Base-by-base conservation (phyloP, 345 rosid species). In the Populus davidiana region DNA sequence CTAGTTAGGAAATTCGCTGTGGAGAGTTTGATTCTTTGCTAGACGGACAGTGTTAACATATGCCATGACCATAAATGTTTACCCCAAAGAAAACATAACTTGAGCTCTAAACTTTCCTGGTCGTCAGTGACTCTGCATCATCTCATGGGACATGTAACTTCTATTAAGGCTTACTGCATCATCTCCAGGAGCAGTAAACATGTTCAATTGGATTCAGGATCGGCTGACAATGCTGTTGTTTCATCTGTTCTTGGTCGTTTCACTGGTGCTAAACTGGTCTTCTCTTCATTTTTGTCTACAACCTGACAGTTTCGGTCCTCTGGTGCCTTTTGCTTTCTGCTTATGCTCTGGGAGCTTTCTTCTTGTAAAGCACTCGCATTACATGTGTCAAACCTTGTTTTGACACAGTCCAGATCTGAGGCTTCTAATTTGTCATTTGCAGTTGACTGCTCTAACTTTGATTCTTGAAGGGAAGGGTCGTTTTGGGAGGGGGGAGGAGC, bases 221-320 rank as follows among this genome's bases (percentile, higher is more conserved):
- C 78, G 35, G n/a, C 52, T 44, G 33, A 67, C 49, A 6, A 50
- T 36, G 2, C 31, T 49, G 74, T 68, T 73, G 41, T 77, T 70
- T 84, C 83, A 77, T 84, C 86, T 71, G 72, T 77, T 81, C 87
- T 85, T 20, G 76, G 77, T 14, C 88, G 83, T 77, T 87, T 89
- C 56, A 65, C 67, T 43, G 62, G 75, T 68, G 78, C 78, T n/a
- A 70, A 73, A 75, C 71, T 16, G n/a, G 74, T 64, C 49, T 70
- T 73, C 7, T 47, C 67, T 3, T 65, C 78, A 27, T 61, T 47
- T 71, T 36, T 18, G 43, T 63, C 74, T 27, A 52, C 67, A 64
- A 35, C 71, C 43, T 39, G 66, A 62, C 41, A 36, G 5, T 29
- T 31, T 49, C 43, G 54, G 66, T 44, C 68, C 72, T 75, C 83